Conservation (phyloP, 768 basidiomycete species). For the Kwoniella sp. region DNA sequence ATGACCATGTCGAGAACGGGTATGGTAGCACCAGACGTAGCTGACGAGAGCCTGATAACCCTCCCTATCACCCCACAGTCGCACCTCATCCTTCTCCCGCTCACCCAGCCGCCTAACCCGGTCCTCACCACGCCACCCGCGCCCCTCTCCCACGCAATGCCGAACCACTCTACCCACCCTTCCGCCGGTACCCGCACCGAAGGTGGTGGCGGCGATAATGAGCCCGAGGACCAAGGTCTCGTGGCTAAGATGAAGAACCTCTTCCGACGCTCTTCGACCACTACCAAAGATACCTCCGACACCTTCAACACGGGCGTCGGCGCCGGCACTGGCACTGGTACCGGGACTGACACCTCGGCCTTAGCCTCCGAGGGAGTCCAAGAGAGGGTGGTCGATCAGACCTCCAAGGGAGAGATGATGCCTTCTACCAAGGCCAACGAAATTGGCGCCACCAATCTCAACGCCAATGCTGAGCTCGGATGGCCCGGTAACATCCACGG, state of each 20-base stretch:
- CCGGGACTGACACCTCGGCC: constrained; percentile 3
- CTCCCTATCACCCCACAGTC: constrained; percentile 19
- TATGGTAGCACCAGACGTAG: not conserved
- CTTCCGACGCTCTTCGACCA: constrained; percentile 32
- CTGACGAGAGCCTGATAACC: not conserved
- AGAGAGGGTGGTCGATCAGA: constrained; percentile 39
- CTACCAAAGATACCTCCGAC: constrained; percentile 8
- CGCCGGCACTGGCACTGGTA: not conserved
- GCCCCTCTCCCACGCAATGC: constrained; percentile 47
- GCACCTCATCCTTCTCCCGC: constrained; percentile 45
- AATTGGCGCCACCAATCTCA: constrained; percentile 33
- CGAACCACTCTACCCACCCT: constrained; percentile 33
- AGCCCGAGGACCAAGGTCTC: constrained; percentile 29
- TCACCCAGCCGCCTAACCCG: constrained; percentile 45
- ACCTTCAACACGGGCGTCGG: constrained; percentile 14
- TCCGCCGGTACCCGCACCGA: constrained; percentile 17
- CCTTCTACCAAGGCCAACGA: constrained; percentile 29
- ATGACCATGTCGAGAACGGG: no score
- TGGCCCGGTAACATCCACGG: constrained; percentile 46
- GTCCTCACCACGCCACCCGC: constrained; percentile 41
- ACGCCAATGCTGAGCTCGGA: constrained; percentile 38
- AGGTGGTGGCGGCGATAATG: constrained; percentile 1
- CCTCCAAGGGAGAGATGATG: constrained; percentile 36
- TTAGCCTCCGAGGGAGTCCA: not conserved
- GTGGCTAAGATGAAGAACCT: constrained; percentile 44